phyloP scores from a whole-genome alignment of 257 asterid genomes.

The Plantago ovata region DNA sequence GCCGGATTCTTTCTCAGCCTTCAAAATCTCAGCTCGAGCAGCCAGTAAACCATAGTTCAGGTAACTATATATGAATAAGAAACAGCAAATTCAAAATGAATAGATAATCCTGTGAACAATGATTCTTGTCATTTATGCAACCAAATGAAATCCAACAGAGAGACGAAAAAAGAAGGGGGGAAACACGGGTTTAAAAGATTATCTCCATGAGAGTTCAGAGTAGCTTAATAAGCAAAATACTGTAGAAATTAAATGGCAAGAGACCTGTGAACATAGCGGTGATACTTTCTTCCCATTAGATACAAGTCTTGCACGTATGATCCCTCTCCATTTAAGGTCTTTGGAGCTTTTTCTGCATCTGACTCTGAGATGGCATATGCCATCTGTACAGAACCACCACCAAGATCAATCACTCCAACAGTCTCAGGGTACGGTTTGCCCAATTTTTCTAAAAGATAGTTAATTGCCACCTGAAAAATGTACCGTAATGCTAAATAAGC shows the following conservation, averaged over 20 bases:
- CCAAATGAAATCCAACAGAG: background rate
- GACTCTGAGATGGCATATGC: constrained; percentile 68
- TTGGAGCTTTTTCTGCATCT: constrained; percentile 65
- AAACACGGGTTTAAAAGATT: too few relatives aligned
- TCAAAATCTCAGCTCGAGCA: constrained; percentile 72
- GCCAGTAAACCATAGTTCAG: constrained; percentile 76
- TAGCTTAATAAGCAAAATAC: constrained; percentile 10
- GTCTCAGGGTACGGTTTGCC: constrained; percentile 51
- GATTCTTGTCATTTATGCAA: background rate
- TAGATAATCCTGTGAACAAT: background rate
- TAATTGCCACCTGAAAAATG: constrained; percentile 59
- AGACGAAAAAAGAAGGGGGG: background rate
- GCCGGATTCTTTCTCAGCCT: constrained; percentile 44
- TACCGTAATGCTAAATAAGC: constrained; percentile 10
- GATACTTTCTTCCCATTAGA: constrained; percentile 51
- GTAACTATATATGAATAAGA: constrained; percentile 53
- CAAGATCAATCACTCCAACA: constrained; percentile 78
- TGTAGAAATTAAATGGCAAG: background rate
- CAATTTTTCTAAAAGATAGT: constrained; percentile 67
- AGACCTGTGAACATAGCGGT: constrained; percentile 78
- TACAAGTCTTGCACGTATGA: constrained; percentile 63
- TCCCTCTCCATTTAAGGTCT: constrained; percentile 41
- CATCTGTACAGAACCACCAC: constrained; percentile 91
- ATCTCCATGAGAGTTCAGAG: too few relatives aligned
- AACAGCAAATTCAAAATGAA: constrained; percentile 1